Base-by-base conservation (phyloP, 345 rosid species). In the Arabidopsis suecica region DNA sequence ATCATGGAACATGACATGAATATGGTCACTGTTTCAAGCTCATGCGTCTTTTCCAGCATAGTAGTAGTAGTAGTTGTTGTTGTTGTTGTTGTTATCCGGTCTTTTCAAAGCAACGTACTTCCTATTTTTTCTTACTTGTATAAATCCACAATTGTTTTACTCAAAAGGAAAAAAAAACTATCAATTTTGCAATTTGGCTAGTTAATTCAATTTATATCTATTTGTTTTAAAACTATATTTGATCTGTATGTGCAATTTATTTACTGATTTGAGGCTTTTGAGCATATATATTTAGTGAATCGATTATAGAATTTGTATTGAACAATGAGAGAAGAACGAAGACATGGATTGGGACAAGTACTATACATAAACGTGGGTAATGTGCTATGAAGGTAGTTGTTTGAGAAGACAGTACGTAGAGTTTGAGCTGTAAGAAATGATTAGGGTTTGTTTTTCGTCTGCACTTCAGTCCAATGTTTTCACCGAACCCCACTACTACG, bases 401-500 rank as follows among this genome's bases (percentile, higher is more conserved):
- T 63, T 73, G 71, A 73, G 57, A 65, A 73, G 71, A 73, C 58
- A 65, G 22, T 33, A 65, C 78, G 40, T 65, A 44, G 63, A 18
- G 44, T 63, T 72, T 72, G 61, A 59, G 66, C 47, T 10, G 51
- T 37, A 37, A 72, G 37, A 28, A 65, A 83, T 78, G 71, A 79
- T 77, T 79, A 73, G 82, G 74, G 72, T 73, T 83, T 63, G 83
- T 36, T 22, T 61, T 25, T 73, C 14, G 45, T 73, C 60, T 65
- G 36, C 54, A 16, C 47, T 57, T 57, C 36, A 57, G 34, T 22
- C 48, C 74, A 71, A 71, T 71, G 62, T 75, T 75, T 66, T 67
- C 50, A 75, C 79, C 79, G 9, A 75, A 75, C 68, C 82, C 85
- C 73, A 80, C 85, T 78, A 75, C 32, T 61, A 73, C 88, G 80